Conservation (phyloP, 768 basidiomycete species). For the Termitomyces sp. region DNA sequence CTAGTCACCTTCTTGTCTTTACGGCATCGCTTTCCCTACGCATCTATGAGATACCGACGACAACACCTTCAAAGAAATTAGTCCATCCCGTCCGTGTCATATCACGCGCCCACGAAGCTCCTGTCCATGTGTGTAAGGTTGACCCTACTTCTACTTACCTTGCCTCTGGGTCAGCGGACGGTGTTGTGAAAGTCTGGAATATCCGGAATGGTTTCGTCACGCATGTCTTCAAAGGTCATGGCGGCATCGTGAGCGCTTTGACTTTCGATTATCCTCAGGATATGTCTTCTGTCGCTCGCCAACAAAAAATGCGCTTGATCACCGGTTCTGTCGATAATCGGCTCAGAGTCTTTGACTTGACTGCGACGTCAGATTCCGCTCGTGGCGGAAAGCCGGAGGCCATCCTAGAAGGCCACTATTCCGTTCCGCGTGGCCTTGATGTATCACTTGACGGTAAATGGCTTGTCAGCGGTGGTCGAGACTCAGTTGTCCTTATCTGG, state of each 20-base stretch:
- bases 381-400: slow-evolving; percentile 61
- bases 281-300: slow-evolving; percentile 38
- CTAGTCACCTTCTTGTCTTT: slow-evolving; percentile 72
- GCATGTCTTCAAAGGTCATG: slow-evolving; percentile 94
- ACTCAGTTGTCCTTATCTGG: slow-evolving; percentile 92
- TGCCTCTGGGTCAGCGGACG: slow-evolving; percentile 95
- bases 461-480: slow-evolving; percentile 88
- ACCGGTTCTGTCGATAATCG: slow-evolving; percentile 91
- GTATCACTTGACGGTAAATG: slow-evolving; percentile 82
- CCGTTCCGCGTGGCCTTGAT: slow-evolving; percentile 88
- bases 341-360: slow-evolving; percentile 89
- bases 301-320: slow-evolving; percentile 68
- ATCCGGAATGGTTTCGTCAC: slow-evolving; percentile 83
- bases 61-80: slow-evolving; percentile 35
- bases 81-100: slow-evolving; percentile 72
- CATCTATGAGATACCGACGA: slow-evolving; percentile 71
- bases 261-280: slow-evolving; percentile 76
- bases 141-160: slow-evolving; percentile 88
- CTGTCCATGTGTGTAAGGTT: slow-evolving; percentile 81
- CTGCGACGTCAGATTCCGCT: slow-evolving; percentile 52
- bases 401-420: slow-evolving; percentile 92
- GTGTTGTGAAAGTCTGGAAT: slow-evolving; percentile 96
- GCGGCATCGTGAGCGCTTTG: slow-evolving; percentile 93
- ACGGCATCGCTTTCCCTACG: slow-evolving; percentile 77
- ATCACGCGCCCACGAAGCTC: slow-evolving; percentile 86